These are phyloP conservation scores for Naganishia vishniacii DNA, from an alignment of 768 basidiomycete species.

Conservation along the genomic window DNA sequence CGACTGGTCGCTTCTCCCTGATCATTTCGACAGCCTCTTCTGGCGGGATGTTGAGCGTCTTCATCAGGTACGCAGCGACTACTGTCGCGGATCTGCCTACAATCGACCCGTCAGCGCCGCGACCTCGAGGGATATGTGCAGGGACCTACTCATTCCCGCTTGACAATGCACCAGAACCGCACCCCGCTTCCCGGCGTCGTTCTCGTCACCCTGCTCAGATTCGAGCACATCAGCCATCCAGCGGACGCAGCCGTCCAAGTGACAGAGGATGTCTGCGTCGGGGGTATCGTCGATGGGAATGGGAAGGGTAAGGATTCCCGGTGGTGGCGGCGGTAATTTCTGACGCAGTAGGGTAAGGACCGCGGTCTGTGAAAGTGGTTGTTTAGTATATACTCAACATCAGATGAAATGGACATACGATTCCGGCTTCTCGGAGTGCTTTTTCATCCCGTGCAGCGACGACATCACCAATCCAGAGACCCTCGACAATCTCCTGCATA, in stretches of 20 bases:
- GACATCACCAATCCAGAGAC: slow-evolving; percentile 80
- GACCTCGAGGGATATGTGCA: slow-evolving; percentile 54
- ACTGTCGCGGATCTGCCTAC: slow-evolving; percentile 66
- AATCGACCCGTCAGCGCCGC: neutral
- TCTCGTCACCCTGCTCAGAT: slow-evolving; percentile 64
- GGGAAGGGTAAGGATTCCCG: slow-evolving; percentile 36
- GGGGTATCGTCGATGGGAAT: slow-evolving; percentile 46
- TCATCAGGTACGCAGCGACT: slow-evolving; percentile 84
- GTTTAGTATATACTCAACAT: slow-evolving; percentile 62
- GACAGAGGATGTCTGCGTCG: slow-evolving; percentile 70
- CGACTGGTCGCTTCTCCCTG: slow-evolving; percentile 59
- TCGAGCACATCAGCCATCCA: slow-evolving; percentile 76
- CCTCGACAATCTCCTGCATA: slow-evolving; percentile 75
- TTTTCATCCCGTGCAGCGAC: slow-evolving; percentile 62
- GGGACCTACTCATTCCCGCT: slow-evolving; percentile 66
- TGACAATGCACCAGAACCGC: slow-evolving; percentile 86
- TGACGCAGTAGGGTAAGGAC: slow-evolving; percentile 71
- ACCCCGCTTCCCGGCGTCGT: slow-evolving; percentile 62
- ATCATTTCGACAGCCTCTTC: slow-evolving; percentile 66
- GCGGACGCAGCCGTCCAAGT: slow-evolving; percentile 70
- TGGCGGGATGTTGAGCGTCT: slow-evolving; percentile 58
- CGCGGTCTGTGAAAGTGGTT: slow-evolving; percentile 61
- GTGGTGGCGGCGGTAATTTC: slow-evolving; percentile 58
- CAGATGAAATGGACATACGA: slow-evolving; percentile 61
- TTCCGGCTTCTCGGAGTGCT: slow-evolving; percentile 63